phyloP scores from a whole-genome alignment of 345 rosid genomes.

The Murraya koenigii region DNA sequence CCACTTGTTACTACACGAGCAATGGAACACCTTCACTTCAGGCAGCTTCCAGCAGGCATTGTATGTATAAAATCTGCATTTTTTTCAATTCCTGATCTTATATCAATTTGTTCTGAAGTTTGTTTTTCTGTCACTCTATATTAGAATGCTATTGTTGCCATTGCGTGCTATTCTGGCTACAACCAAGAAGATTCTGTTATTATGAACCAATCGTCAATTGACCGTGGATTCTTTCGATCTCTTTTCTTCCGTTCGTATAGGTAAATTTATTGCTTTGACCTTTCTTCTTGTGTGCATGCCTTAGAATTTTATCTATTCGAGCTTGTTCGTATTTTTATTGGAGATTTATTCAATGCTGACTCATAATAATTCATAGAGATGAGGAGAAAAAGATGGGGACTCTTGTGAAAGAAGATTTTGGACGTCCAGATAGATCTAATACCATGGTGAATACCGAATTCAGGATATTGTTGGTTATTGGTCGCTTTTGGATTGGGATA shows the following conservation, averaged over 20 bases:
- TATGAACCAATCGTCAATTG: constrained; percentile 96
- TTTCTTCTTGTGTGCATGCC: background rate
- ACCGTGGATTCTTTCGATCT: constrained; percentile 95
- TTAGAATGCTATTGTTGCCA: constrained; percentile 96
- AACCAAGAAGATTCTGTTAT: constrained; percentile 99
- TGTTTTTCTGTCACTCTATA: constrained; percentile 10
- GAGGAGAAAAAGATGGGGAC: constrained; percentile 99
- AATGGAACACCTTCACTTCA: constrained; percentile 98
- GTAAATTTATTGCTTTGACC: constrained; percentile 28
- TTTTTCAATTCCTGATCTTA: background rate
- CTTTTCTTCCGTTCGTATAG: constrained; percentile 93
- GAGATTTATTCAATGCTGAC: background rate
- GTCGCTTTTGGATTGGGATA: constrained; percentile 11
- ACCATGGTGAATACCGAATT: constrained; percentile 63
- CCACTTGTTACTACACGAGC: constrained; percentile 98
- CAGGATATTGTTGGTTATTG: background rate
- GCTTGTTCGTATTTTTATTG: background rate
- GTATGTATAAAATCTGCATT: constrained; percentile 36
- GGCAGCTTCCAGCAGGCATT: constrained; percentile 99
- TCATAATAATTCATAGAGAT: constrained; percentile 56
- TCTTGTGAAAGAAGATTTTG: constrained; percentile 96
- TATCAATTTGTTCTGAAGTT: background rate
- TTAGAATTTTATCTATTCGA: background rate
- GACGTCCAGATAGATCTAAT: constrained; percentile 84
- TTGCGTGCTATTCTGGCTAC: constrained; percentile 96